These are phyloP conservation scores for Didymella segeticola DNA, from an alignment of 2,329 filamentous ascomycete species.

Conservation along the genomic window DNA sequence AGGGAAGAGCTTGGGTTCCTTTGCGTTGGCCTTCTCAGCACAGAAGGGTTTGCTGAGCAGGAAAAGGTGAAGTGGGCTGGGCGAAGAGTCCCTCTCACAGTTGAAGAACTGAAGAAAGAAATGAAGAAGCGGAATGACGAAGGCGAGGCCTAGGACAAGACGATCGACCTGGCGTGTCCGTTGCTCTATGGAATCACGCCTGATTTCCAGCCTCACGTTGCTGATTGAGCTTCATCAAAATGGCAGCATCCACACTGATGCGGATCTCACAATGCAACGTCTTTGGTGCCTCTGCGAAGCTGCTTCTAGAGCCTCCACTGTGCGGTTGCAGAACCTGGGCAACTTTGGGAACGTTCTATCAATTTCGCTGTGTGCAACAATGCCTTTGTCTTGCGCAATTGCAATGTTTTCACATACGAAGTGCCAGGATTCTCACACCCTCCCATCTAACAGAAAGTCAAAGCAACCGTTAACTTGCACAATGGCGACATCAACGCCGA, in stretches of 20 bases:
- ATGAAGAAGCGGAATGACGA: conserved; percentile 57
- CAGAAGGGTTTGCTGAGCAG: conserved; percentile 71
- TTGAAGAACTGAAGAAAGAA: conserved; percentile 65
- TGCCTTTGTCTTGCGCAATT: conserved; percentile 7
- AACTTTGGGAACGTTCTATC: neutral
- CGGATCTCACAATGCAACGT: neutral
- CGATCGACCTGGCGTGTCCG: neutral
- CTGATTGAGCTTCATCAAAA: neutral
- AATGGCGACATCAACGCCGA: neutral
- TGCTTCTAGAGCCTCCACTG: neutral
- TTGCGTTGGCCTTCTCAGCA: conserved; percentile 82
- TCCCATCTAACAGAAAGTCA: neutral
- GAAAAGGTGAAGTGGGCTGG: conserved; percentile 63
- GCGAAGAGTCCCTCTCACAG: conserved; percentile 64
- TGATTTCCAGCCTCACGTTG: too few species aligned
- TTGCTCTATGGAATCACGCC: neutral
- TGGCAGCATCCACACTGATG: neutral
- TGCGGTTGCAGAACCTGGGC: neutral
- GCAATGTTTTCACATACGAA: neutral
- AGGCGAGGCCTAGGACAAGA: neutral
- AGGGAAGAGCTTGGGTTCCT: conserved; percentile 93
- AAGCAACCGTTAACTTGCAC: neutral
- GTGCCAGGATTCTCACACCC: neutral
- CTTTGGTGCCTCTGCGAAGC: neutral
- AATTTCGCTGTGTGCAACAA: neutral